Evolutionary conservation across 1,284 basidiomycete species (phyloP).

Genomic region (Waitea zeae): DNA sequence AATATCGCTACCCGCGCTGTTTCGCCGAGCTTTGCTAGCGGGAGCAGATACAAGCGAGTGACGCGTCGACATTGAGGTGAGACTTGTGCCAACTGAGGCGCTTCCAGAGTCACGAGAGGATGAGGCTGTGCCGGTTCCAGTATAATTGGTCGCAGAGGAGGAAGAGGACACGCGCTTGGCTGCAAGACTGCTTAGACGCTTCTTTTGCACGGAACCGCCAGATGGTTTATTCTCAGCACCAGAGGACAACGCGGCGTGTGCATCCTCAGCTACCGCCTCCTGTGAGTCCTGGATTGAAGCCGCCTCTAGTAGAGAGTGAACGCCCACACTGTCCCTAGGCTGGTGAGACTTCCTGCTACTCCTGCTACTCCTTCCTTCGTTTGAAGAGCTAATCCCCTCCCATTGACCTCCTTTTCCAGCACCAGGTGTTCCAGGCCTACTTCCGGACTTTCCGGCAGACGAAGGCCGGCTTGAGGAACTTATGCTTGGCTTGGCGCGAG

Average conservation of each 20-base stretch:
- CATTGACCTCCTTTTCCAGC: constrained; percentile 38
- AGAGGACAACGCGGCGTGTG: constrained; percentile 17
- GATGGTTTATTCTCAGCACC: constrained; percentile 28
- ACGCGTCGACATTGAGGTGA: constrained; percentile 54
- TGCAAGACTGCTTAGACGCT: constrained; percentile 31
- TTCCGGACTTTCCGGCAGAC: constrained; percentile 56
- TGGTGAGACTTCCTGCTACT: constrained; percentile 29
- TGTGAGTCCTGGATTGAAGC: constrained; percentile 5
- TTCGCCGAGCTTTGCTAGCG: constrained; percentile 36
- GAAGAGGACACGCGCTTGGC: constrained; percentile 79
- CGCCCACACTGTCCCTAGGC: no score
- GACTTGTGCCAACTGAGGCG: constrained; percentile 56
- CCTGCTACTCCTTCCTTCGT: constrained; percentile 31
- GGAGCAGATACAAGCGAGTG: constrained; percentile 53
- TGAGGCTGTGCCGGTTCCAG: constrained; percentile 7
- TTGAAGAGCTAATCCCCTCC: constrained; percentile 37
- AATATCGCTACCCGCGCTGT: constrained; percentile 76
- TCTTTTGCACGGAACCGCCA: constrained; percentile 29
- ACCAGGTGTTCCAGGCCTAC: constrained; percentile 58
- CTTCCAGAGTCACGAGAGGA: constrained; percentile 75
- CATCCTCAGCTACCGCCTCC: constrained; percentile 6
- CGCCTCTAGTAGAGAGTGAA: constrained; percentile 32
- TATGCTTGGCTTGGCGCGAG: constrained; percentile 37
- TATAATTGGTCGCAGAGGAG: constrained; percentile 65
- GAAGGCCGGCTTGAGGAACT: constrained; percentile 42